phyloP scores from a whole-genome alignment of 192 early-diverging fungal species.

The Podila minutissima region DNA sequence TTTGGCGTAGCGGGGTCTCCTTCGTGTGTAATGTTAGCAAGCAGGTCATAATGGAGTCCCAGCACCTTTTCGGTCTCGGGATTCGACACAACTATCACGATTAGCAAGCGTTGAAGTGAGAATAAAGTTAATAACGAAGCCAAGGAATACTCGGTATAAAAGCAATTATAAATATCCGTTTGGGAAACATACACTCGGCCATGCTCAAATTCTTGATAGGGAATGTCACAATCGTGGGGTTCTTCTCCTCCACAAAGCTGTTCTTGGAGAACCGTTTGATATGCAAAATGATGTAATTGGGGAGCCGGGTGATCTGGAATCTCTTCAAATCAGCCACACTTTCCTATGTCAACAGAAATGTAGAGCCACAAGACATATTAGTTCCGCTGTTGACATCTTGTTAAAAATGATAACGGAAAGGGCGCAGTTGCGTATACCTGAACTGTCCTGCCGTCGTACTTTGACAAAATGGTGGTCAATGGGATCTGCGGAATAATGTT shows the following conservation, averaged over 20 bases:
- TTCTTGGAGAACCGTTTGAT: constrained; percentile 92
- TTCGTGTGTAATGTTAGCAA: constrained; percentile 93
- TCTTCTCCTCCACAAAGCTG: constrained; percentile 88
- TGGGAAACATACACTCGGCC: constrained; percentile 70
- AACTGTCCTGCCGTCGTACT: constrained; percentile 83
- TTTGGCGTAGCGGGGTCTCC: constrained; percentile 74
- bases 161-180: too few relatives aligned
- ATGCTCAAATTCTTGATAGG: constrained; percentile 89
- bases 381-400: neutral
- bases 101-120: neutral
- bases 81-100: constrained; percentile 42
- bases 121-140: neutral
- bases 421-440: constrained; percentile 54
- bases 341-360: constrained; percentile 45
- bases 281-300: constrained; percentile 89
- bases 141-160: neutral
- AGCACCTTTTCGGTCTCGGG: constrained; percentile 52
- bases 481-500: constrained; percentile 95
- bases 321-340: constrained; percentile 65
- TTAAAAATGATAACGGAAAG: neutral
- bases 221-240: constrained; percentile 97
- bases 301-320: constrained; percentile 80
- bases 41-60: constrained; percentile 78
- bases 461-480: constrained; percentile 78
- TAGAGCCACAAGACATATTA: neutral